Base-by-base conservation (phyloP, 805 yeast genomes). In the Metschnikowia koreensis region DNA sequence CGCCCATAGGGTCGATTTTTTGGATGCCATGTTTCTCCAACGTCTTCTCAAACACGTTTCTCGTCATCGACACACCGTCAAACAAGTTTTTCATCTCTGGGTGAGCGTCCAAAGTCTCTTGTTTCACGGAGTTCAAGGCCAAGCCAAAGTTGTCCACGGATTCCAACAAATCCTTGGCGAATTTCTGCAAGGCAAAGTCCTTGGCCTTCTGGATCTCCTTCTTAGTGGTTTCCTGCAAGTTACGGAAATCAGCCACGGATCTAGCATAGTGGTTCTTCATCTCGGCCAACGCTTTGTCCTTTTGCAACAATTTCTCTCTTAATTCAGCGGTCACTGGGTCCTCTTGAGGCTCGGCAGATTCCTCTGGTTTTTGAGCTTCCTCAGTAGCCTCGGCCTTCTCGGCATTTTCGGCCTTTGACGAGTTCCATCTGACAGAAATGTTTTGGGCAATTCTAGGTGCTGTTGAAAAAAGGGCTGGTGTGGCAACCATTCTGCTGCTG, bases 31-130 rank as follows among this genome's bases (percentile, higher is more conserved):
- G 93, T 65, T 77, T 85, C 52, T 71, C 72, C 63, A 91, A 79
- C 36, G 97, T 91, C 77, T 86, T 87, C 67, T 87, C 94, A 61
- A 91, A 87, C 37, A 92, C 83, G 60, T 81, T 82, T 75, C 87
- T 86, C 49, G 96, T 91, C 97, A 91, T 89, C 63, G 83, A 81
- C 53, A 91, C 92, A 66, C 97, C 97, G 37, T 90, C 94, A 67
- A 84, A 86, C 58, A 91, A 75, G 67, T 85, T 86, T 56, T 81
- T 79, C 55, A 92, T 81, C 66, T 59, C 62, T 9, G 52, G 60
- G 47, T 60, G 53, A 48, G 79, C 68, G 51, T 76, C 77, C 45
- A 82, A 67, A 31, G 83, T 81, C 44, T 85, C 89, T 58, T 79
- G 82, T 60, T 80, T 78, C 59, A 88, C 91, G 1, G 91, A 83